Conservation (phyloP, 345 rosid genomes). For the Populus euphratica region DNA sequence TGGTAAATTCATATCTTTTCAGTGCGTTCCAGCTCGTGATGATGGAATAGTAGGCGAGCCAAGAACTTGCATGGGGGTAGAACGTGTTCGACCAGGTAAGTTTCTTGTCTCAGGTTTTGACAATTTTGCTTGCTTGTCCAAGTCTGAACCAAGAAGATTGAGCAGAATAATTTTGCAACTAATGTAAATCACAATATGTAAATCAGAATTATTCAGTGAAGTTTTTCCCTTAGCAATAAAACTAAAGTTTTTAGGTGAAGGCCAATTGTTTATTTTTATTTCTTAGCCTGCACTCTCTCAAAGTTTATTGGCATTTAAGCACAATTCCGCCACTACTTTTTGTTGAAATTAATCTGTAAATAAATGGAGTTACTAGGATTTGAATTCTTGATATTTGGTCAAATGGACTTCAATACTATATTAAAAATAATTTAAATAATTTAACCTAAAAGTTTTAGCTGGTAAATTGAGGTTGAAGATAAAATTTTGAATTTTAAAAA, state of each 20-base stretch:
- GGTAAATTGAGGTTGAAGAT: background rate
- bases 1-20: slow-evolving; percentile 84
- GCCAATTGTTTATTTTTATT: background rate
- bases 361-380: background rate
- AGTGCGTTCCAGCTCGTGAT: slow-evolving; percentile 84
- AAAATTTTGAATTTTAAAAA: background rate
- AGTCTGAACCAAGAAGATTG: background rate
- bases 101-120: slow-evolving; percentile 3
- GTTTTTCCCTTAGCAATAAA: background rate
- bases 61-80: slow-evolving; percentile 78
- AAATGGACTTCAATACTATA: background rate
- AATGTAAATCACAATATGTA: no score
- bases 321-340: background rate
- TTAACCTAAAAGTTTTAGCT: background rate
- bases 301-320: background rate
- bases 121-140: background rate
- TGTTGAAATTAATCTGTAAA: background rate
- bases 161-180: background rate
- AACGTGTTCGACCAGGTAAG: slow-evolving; percentile 85
- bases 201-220: no score
- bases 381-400: background rate
- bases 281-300: background rate
- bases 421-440: no score
- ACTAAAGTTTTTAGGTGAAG: background rate
- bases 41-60: slow-evolving; percentile 81